A percentile compares a stretch with the other conserved stretches of the same genome.
These are phyloP conservation scores for Entonaema liquescens DNA, from an alignment of 495 filamentous ascomycete species.

Conservation along the genomic window DNA sequence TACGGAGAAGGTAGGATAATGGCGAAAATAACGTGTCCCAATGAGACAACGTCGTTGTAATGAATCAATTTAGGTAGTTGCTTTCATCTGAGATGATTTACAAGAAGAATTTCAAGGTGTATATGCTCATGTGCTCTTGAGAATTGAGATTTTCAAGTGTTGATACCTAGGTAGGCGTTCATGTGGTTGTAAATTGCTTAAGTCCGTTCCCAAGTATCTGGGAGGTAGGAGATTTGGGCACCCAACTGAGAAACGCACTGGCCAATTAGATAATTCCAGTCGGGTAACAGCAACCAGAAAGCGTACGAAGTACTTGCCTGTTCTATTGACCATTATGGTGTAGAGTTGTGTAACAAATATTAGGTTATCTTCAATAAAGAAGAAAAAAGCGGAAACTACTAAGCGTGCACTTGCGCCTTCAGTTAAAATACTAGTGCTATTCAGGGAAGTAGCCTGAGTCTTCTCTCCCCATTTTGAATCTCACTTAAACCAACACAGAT, in stretches of 20 bases:
- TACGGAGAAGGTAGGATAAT: not conserved
- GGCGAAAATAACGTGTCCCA: not conserved
- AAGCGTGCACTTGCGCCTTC: too few relatives aligned
- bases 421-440: not conserved
- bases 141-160: not conserved
- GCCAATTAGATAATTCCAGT: conserved; percentile 8
- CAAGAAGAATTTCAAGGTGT: not conserved
- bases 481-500: not conserved
- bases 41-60: not conserved
- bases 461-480: not conserved
- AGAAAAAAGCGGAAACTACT: too few relatives aligned
- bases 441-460: not conserved
- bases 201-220: not conserved
- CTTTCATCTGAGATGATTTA: not conserved
- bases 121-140: not conserved
- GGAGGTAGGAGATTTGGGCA: not conserved
- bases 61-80: not conserved
- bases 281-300: not conserved
- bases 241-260: conserved; percentile 9
- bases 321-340: not conserved
- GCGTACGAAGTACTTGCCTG: not conserved
- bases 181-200: not conserved
- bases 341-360: not conserved
- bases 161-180: not conserved
- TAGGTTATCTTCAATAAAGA: too few relatives aligned